Conservation (phyloP, 495 filamentous ascomycete genomes). For the Cudoniella acicularis region DNA sequence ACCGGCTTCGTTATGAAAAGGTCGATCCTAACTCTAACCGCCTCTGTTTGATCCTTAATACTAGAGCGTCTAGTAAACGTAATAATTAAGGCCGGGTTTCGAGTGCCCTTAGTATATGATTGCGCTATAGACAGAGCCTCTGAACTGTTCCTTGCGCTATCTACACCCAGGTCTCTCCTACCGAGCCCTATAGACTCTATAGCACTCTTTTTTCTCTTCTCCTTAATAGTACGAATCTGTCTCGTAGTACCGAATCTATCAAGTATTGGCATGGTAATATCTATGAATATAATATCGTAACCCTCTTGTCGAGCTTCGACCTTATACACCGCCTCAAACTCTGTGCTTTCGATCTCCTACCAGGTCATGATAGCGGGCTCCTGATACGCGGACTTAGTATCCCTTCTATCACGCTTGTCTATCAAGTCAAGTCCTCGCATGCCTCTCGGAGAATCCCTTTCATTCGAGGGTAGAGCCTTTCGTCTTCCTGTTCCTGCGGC, state of each 20-base stretch:
- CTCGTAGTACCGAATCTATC: conserved; percentile 62
- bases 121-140: conserved; percentile 1
- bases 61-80: conserved; percentile 68
- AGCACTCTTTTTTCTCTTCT: neutral
- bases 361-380: no score
- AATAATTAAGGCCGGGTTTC: conserved; percentile 41
- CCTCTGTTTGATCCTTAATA: conserved; percentile 60
- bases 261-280: conserved; percentile 73
- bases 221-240: conserved; percentile 59
- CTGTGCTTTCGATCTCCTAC: no score
- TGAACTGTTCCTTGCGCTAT: neutral
- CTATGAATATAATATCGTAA: conserved; percentile 29
- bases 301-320: conserved; percentile 8
- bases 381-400: no score
- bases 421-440: no score
- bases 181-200: no score
- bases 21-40: conserved; percentile 64
- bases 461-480: no score
- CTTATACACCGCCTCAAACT: conserved; percentile 22
- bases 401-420: no score
- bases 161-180: neutral
- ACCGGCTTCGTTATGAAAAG: conserved; percentile 74
- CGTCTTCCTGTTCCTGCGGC: no score
- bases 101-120: neutral
- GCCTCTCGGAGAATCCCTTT: no score